Evolutionary conservation across 768 basidiomycete genomes (phyloP), one percentile per base, ranked within the genome.

Genomic region (Amanita polypyramis): DNA sequence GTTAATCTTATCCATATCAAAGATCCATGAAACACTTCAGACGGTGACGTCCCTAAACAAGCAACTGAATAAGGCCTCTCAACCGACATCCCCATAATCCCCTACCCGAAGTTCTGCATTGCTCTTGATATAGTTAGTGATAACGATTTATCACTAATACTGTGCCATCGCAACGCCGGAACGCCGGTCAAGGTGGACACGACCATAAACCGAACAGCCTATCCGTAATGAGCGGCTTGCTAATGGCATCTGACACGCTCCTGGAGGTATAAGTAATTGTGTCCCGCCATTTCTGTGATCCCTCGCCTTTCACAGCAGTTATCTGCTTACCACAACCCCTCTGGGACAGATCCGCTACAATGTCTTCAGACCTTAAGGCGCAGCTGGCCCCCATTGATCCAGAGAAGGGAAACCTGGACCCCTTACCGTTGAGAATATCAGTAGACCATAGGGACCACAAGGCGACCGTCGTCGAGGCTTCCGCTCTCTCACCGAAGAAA

Each of bases 261-360:
- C 29, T 19, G 7, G 15, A 23, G 17, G n/a, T 49, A 49, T 42
- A 49, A 49, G 47, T 47, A 49, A 42, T 29, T 33, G 77, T 87
- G 7, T 83, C 85, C 39, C 74, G 75, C 46, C 78, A 81, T 55
- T 69, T 89, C 23, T 70, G 74, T 54, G 74, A 80, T 54, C 67
- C 88, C 35, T 57, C 76, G 79, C 50, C 82, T 82, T 57, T 79
- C 82, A 4, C 81, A 69, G 17, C 20, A 32, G 23, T 49, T 25
- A 19, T 49, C 40, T 49, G 20, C 37, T 44, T 49, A 50, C 45
- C 37, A 35, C 39, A 52, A 51, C 53, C 47, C 48, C 45, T 51
- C 45, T n/a, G 33, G 40, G 33, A 35, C 42, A 35, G 29, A 21
- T 37, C 48, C 33, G 14, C 25, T 20, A 15, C 40, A 30, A 77